Base-by-base conservation (phyloP, 2,329 filamentous ascomycete species). In the Aspergillus piperis region DNA sequence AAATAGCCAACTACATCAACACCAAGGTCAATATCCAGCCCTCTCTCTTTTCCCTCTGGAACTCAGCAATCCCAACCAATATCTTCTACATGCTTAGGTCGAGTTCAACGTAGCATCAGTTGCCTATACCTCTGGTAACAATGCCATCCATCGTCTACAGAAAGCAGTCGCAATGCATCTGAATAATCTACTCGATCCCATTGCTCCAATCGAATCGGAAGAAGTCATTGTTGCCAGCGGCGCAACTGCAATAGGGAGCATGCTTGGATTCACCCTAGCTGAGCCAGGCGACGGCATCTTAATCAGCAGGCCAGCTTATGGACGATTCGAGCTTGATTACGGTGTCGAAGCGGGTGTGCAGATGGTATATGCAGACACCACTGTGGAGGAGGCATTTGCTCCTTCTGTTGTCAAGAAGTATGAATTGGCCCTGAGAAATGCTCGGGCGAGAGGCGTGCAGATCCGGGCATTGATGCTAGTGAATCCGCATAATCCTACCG, bases 281-380 rank as follows among this genome's bases (percentile, higher is more conserved):
- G 78, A 81, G 55, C 69, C 72, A 0, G 77, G 77, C 0, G 80
- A 84, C 48, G 81, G 75, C 1, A 77, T 84, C 19, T 64, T 85
- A 10, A 68, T 82, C 2, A 76, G 72, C 30, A 70, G 77, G 13
- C 82, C 82, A 0, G 73, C 78, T 6, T 85, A 84, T 59, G 77
- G 78, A 17, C 74, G 78, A 15, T 84, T 84, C 57, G 74, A 79
- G 21, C 68, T 77, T 1, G 83, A 85, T 64, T 80, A 84, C 48
- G 77, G 78, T 0, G 75, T 77, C 17, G 77, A 79, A 54, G 77
- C 81, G 0, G 74, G 70, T 1, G 67, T 80, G 5, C 64, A 75
- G 55, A 71, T 76, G 19, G 70, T 80, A 1, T 79, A 77, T 59
- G 73, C 76, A 1, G 64, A 76, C 21, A 80, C 77, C 23, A 61